Base-by-base conservation (phyloP, 441 rosid genomes). In the Eutrema salsugineum region DNA sequence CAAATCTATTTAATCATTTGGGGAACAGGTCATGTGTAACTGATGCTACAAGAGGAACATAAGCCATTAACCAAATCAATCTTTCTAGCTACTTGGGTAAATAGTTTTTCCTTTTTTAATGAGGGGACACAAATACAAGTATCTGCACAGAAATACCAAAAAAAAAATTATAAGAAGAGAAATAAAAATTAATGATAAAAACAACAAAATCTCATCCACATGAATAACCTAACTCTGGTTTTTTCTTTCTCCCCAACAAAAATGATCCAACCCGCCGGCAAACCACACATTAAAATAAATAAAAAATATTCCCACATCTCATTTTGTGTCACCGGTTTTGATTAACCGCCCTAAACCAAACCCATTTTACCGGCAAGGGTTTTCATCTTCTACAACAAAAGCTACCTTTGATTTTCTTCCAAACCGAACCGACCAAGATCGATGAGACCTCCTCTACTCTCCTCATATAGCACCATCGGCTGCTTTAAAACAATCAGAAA, bases 191-290 rank as follows among this genome's bases (percentile, higher is more conserved):
- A 76, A 70, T 69, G 70, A 48, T 48, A 47, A 63, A 65, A 70
- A 64, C 66, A 76, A 76, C 66, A 76, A 75, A 69, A 71, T 63
- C 54, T 62, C 56, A 76, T 76, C 79, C 76, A 76, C 79, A 64
- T 76, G 79, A 76, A 63, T 48, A 63, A 63, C 76, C 79, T 76
- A 63, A 76, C 70, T 70, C 75, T 67, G 48, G 33, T 61, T 44
- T 63, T n/a, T 33, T 38, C 3, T 46, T 8, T 11, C 15, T 30
- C 30, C 17, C 53, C 67, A 76, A 75, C 67, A 73, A 67, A 69
- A 69, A 63, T 70, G 62, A 63, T 70, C 71, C 50, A 63, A 63
- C 79, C 70, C 58, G 42, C 63, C 64, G 36, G 56, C 22, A 42
- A 55, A 42, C 40, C 50, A 50, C 50, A 70, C 59, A 60, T 16